Evolutionary conservation across 345 rosid genomes (phyloP), one percentile per base, ranked within the genome.

Genomic region (Dipteronia dyeriana): DNA sequence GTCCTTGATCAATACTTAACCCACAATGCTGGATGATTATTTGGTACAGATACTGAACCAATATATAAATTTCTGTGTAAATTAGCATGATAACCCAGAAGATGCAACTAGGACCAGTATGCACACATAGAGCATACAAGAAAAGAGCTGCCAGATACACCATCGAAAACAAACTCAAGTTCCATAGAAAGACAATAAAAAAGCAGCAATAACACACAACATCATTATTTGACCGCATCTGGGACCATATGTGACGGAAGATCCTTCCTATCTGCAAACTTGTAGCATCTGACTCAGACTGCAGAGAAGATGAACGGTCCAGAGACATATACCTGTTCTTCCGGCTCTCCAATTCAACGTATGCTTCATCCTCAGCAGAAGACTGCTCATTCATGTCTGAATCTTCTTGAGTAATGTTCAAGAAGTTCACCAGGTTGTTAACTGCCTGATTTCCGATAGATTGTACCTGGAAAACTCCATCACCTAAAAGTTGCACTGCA

Each of bases 381-480:
- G 85, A 81, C 53, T 68, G 86, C 80, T 92, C 97, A 83, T 80
- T 90, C 59, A 73, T 74, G 80, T 91, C 98, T 65, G 87, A 81
- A 80, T 90, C 91, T 74, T 96, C 97, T 14, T 80, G 90, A 57
- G 80, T 76, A 61, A 96, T 92, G 84, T 94, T 94, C 85, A 96
- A 83, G 86, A 90, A 91, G 80, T 82, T 94, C 43, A 80, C 99
- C 76, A 96, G 94, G 91, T 90, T 94, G 81, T 87, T 90, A 74
- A 96, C 98, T 2, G 98, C 99, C 87, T 86, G 97, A 76, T 96
- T 96, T 81, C 99, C 97, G 49, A 96, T 92, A 64, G 90, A 91
- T 68, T 94, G 99, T 71, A 96, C 98, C 89, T 92, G 99, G 74
- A 90, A 92, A 85, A 96, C 99, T 76, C 99, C 97, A 85, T 94